A percentile compares a stretch with the other conserved stretches of the same genome.
phyloP scores from a whole-genome alignment of 2,329 filamentous ascomycete species.

The Cercospora sojina region DNA sequence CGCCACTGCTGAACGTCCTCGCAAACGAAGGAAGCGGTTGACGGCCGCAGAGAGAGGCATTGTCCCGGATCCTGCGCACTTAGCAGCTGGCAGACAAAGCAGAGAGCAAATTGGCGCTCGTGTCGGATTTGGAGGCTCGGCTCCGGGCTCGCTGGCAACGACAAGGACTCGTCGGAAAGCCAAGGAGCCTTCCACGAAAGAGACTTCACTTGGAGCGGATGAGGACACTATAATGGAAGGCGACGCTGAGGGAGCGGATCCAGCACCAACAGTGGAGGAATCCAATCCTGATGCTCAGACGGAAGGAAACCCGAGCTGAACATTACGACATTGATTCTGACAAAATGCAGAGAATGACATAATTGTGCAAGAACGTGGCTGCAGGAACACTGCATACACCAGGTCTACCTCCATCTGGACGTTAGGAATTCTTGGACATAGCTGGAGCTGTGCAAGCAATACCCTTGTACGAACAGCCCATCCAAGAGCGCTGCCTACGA shows the following conservation, averaged over 20 bases:
- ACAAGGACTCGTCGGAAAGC: not conserved
- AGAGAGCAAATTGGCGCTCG: slow-evolving; percentile 1
- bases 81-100: not conserved
- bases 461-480: not conserved
- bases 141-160: slow-evolving; percentile 2
- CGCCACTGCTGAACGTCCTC: slow-evolving; percentile 6
- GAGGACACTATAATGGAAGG: not conserved
- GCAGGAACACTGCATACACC: not conserved
- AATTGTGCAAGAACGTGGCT: not conserved
- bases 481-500: not conserved
- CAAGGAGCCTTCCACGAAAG: not conserved
- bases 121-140: slow-evolving; percentile 8
- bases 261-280: not conserved
- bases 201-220: not conserved
- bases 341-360: not conserved
- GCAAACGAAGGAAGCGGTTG: slow-evolving; percentile 17
- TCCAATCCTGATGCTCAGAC: not conserved
- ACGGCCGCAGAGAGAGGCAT: slow-evolving; percentile 17
- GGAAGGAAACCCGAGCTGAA: not conserved
- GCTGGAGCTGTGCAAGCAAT: not conserved
- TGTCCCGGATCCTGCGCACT: not conserved
- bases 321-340: not conserved
- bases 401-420: not conserved
- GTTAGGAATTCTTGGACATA: not conserved
- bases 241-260: not conserved